Percentiles rank a stretch among this genome's conserved stretches.
Evolutionary conservation across 345 rosid species (phyloP).

Genomic region (Populus pruinosa): DNA sequence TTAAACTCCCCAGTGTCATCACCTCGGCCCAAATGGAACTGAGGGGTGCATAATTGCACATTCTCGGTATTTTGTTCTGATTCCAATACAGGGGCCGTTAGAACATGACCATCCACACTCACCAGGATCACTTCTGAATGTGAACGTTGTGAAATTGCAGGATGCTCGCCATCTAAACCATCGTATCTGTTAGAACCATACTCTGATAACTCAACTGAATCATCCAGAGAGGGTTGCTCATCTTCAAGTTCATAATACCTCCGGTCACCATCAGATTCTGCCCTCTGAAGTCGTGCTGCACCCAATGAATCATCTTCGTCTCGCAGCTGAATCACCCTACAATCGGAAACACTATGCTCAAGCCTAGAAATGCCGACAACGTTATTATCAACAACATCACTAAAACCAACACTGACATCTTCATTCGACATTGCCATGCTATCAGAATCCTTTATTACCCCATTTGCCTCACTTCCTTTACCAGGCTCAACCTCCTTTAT

Average conservation of each 20-base stretch:
- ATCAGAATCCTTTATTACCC: slow-evolving; percentile 20
- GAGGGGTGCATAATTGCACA: slow-evolving; percentile 61
- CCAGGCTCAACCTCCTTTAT: slow-evolving; percentile 61
- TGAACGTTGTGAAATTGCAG: slow-evolving; percentile 45
- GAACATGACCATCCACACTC: slow-evolving; percentile 77
- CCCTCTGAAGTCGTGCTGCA: slow-evolving; percentile 45
- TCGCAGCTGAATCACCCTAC: slow-evolving; percentile 39
- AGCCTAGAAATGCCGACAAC: slow-evolving; percentile 31
- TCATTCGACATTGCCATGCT: slow-evolving; percentile 12
- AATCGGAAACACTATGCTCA: slow-evolving; percentile 68
- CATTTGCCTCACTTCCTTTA: slow-evolving; percentile 26
- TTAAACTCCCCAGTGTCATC: slow-evolving; percentile 64
- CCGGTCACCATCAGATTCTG: slow-evolving; percentile 63
- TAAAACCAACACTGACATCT: slow-evolving; percentile 15
- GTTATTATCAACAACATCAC: slow-evolving; percentile 21
- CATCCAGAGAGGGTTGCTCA: slow-evolving; percentile 50
- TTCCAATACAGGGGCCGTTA: slow-evolving; percentile 71
- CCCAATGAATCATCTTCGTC: slow-evolving; percentile 41
- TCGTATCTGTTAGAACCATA: slow-evolving; percentile 52
- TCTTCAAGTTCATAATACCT: slow-evolving; percentile 76
- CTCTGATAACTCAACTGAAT: slow-evolving; percentile 43
- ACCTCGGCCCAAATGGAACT: slow-evolving; percentile 77
- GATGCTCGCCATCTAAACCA: slow-evolving; percentile 40
- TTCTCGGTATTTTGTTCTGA: slow-evolving; percentile 58
- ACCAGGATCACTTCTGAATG: slow-evolving; percentile 78